Evolutionary conservation across 805 yeast species (phyloP).

Genomic region (Wickerhamomyces canadensis): DNA sequence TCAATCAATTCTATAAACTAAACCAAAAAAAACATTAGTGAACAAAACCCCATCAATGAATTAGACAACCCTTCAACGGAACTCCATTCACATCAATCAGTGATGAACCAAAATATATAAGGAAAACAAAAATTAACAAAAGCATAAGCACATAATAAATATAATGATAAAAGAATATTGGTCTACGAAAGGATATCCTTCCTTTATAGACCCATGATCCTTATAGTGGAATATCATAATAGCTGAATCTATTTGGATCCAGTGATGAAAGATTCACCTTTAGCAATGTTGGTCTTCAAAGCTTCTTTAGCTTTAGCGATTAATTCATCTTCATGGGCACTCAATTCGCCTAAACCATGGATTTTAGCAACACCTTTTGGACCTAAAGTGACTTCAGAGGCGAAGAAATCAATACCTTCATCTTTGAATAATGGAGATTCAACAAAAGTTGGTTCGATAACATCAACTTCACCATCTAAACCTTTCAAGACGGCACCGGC

Average conservation of each 20-base stretch:
- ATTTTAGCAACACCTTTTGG: conserved; percentile 80
- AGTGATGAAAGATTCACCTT: conserved; percentile 86
- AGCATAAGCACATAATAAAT: conserved; percentile 2
- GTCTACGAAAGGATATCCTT: too few species aligned
- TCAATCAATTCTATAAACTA: conserved; percentile 1
- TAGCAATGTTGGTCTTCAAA: conserved; percentile 81
- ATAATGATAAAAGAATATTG: background rate
- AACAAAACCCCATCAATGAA: too few species aligned
- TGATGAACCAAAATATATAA: too few species aligned
- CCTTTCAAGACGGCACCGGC: conserved; percentile 62
- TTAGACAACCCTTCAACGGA: too few species aligned
- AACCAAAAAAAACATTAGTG: background rate
- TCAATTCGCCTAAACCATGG: conserved; percentile 70
- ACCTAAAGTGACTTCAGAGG: conserved; percentile 91
- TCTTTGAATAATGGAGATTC: conserved; percentile 76
- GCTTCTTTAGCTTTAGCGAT: conserved; percentile 82
- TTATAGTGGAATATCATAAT: background rate
- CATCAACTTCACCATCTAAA: conserved; percentile 55
- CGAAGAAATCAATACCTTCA: conserved; percentile 94
- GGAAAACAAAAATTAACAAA: background rate
- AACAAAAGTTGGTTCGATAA: conserved; percentile 65
- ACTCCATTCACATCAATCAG: too few species aligned
- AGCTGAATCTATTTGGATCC: conserved; percentile 47
- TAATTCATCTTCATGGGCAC: conserved; percentile 79
- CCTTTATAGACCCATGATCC: too few species aligned